Evolutionary conservation across 129 eudicot genomes (phyloP), one percentile per base, ranked within the genome.

Genomic region (Rutidosis leptorrhynchoides): DNA sequence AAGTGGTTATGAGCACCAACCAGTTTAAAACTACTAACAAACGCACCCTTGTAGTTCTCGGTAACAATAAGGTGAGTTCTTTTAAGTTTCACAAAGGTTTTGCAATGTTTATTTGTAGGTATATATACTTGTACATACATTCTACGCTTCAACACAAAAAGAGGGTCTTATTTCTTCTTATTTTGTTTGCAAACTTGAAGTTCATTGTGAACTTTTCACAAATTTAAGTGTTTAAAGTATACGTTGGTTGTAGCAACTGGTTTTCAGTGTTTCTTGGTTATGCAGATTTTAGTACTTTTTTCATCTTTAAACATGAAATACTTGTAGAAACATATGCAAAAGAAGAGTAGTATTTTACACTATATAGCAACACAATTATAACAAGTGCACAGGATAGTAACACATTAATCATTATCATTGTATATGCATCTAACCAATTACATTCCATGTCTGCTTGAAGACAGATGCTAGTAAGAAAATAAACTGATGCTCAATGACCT

Each of bases 41-140:
- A 28, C 76, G 49, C 81, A 81, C 59, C 71, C 77, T 83, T 52
- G 82, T 74, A 60, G 73, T 82, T 67, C 61, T 80, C 71, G 67
- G 78, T 64, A 87, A 75, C 8, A 62, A 74, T 29, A 52, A 43
- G 32, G 80, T 30, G 24, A 48, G 20, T 52, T 56, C 27, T 22
- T 59, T 68, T 6, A 22, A 12, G 26, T 19, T 65, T 57, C 29
- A 26, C 53, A 69, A 67, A 42, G 69, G 68, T 57, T 66, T 60
- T 61, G 59, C 49, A 35, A 29, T 58, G 66, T 59, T 64, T 19
- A 11, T 52, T 58, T 67, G 24, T 63, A 76, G 69, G 62, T 77
- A 58, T 77, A 83, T 76, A 77, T 89, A 81, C 64, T 79, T 64
- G 29, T 62, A 53, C 29, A 6, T 69, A 74, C 8, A 56, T 33